Evolutionary conservation across 2,329 filamentous ascomycete species (phyloP), one percentile per base, ranked within the genome.

Genomic region (Stachybotrys echinatus): DNA sequence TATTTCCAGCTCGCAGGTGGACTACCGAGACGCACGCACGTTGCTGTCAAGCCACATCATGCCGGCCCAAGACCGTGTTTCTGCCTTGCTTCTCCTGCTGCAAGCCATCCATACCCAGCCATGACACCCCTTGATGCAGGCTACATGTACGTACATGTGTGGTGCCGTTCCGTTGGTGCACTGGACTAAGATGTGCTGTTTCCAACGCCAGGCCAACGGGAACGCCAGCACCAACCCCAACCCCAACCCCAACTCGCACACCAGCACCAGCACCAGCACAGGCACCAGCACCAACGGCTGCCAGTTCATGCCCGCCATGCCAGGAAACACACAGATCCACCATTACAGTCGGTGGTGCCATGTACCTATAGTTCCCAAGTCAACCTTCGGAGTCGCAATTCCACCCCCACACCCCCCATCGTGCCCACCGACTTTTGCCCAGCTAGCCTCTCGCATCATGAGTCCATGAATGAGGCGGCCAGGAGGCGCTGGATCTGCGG

Each of bases 401-500:
- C 27, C 27, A 34, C 27, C 27, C 27, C 27, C 27, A 34, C 27
- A 8, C 27, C 14, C 10, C 27, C 27, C 27, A n/a, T n/a, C 27
- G 27, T 34, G 27, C 27, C 27, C 27, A 34, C 27, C 27, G 27
- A 34, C 27, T 34, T 34, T 34, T 34, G 27, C 27, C 27, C 27
- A 14, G 27, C 27, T 34, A 10, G 27, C 27, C 10, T 14, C 27
- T 34, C 10, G 27, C 27, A 34, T 34, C 10, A 14, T 14, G 27
- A 34, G 27, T 34, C 27, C 27, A 34, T 34, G 27, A 34, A 51
- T 42, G 49, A 55, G 53, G 51, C 55, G 55, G 27, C 27, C 27
- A 31, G 27, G 27, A 31, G 27, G 27, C 27, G 27, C 27, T 34
- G 27, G 59, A 61, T 61, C 59, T 61, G 56, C 59, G 52, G 55